Percentiles rank a stretch among this genome's conserved stretches.
phyloP scores from a whole-genome alignment of 805 yeast species.

The Starmerella kuoi region DNA sequence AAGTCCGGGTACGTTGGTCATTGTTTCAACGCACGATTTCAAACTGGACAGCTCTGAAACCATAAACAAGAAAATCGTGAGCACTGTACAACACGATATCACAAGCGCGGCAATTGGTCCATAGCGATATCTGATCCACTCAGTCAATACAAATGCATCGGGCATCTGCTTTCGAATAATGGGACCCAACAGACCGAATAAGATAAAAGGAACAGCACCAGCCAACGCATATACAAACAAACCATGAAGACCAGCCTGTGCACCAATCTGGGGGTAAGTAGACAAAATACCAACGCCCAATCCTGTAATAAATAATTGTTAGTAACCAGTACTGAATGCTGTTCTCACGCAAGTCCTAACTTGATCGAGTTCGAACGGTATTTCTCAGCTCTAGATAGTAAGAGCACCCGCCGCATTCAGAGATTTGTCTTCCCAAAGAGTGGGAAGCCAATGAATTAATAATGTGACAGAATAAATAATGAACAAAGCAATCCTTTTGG shows the following conservation, averaged over 20 bases:
- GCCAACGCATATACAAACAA: conserved; percentile 64
- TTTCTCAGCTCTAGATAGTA: conserved; percentile 45
- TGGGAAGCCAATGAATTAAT: too few relatives aligned
- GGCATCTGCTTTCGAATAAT: conserved; percentile 68
- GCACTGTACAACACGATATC: conserved; percentile 65
- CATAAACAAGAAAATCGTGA: conserved; percentile 78
- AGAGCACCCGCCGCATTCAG: conserved; percentile 24
- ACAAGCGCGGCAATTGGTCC: conserved; percentile 67
- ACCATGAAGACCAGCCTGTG: conserved; percentile 77
- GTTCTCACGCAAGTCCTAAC: conserved; percentile 76
- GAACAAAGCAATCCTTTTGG: background rate
- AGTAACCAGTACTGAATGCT: conserved; percentile 22
- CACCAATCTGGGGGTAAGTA: conserved; percentile 79
- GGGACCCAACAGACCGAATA: conserved; percentile 77
- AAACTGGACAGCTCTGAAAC: conserved; percentile 77
- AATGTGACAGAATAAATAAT: background rate
- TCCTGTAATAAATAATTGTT: conserved; percentile 35
- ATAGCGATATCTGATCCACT: conserved; percentile 81
- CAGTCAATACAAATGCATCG: conserved; percentile 80
- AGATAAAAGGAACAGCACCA: conserved; percentile 72
- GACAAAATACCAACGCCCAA: conserved; percentile 83
- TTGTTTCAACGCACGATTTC: conserved; percentile 57
- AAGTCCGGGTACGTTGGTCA: conserved; percentile 67
- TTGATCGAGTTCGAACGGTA: conserved; percentile 73
- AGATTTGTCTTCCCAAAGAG: background rate